Conservation (phyloP, 306 rosid species). For the Aeschynomene evenia region DNA sequence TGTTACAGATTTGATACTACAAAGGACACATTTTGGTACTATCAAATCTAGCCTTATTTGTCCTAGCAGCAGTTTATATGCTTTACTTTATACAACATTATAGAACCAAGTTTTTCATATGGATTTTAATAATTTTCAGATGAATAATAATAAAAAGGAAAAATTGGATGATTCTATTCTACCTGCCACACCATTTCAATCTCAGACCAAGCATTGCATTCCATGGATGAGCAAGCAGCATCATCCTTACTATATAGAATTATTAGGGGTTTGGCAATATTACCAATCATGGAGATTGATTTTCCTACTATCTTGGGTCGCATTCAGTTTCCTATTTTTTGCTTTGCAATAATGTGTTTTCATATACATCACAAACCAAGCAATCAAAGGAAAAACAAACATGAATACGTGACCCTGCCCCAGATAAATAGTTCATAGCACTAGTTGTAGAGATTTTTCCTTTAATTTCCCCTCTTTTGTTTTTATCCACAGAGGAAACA, state of each 20-base stretch:
- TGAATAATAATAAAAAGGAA: background rate
- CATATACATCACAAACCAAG: conserved; percentile 1
- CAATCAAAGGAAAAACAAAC: conserved; percentile 11
- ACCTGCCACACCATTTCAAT: conserved; percentile 8
- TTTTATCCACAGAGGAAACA: conserved; percentile 38
- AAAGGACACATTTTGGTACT: background rate
- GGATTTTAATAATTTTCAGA: background rate
- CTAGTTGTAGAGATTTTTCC: conserved; percentile 17
- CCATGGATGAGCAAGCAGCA: conserved; percentile 18
- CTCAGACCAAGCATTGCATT: conserved; percentile 7
- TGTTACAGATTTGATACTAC: conserved; percentile 16
- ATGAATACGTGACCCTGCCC: background rate
- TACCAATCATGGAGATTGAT: conserved; percentile 24
- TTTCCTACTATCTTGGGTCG: conserved; percentile 25
- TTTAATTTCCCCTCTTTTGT: conserved; percentile 6
- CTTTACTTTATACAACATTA: too few relatives aligned
- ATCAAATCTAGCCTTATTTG: background rate
- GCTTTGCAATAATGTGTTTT: conserved; percentile 33
- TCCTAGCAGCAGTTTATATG: background rate
- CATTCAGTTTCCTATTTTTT: conserved; percentile 23
- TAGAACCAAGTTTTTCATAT: background rate
- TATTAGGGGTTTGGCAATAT: conserved; percentile 27
- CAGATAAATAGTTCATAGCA: conserved; percentile 14
- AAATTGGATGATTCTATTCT: background rate
- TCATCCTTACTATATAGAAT: conserved; percentile 7